These are phyloP conservation scores for Komagataea norvegica DNA, from an alignment of 1,139 yeast genomes.

Conservation along the genomic window DNA sequence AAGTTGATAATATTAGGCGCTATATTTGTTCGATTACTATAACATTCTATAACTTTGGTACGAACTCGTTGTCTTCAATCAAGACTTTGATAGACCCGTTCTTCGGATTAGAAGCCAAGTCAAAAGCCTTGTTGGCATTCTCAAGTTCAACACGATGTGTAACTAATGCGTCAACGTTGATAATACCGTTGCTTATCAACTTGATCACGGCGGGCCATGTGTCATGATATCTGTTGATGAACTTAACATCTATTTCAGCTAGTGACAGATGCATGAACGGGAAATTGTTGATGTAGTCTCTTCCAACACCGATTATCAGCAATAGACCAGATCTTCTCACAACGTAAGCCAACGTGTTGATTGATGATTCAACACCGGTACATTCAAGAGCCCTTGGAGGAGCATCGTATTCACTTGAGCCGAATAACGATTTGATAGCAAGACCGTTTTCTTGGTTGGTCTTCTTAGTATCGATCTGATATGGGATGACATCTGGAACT, in stretches of 20 bases:
- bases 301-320: conserved; percentile 36
- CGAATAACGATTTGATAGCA: conserved; percentile 30
- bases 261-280: conserved; percentile 39
- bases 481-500: conserved; percentile 31
- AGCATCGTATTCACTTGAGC: conserved; percentile 27
- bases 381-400: conserved; percentile 53
- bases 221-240: conserved; percentile 37
- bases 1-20: no score
- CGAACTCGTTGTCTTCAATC: conserved; percentile 24
- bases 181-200: conserved; percentile 54
- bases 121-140: conserved; percentile 69
- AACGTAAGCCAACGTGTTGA: conserved; percentile 40
- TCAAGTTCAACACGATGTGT: conserved; percentile 71
- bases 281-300: conserved; percentile 32
- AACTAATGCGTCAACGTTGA: conserved; percentile 61
- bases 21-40: not conserved
- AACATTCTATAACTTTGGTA: conserved; percentile 6
- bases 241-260: conserved; percentile 36
- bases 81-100: conserved; percentile 33
- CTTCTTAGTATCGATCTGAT: conserved; percentile 28
- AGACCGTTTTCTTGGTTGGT: conserved; percentile 29
- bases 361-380: conserved; percentile 67
- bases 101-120: conserved; percentile 27
- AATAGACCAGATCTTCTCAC: conserved; percentile 34
- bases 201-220: conserved; percentile 52